Evolutionary conservation across 768 basidiomycete species (phyloP), one percentile per base, ranked within the genome.

Genomic region (Phaeolepiota aurea): DNA sequence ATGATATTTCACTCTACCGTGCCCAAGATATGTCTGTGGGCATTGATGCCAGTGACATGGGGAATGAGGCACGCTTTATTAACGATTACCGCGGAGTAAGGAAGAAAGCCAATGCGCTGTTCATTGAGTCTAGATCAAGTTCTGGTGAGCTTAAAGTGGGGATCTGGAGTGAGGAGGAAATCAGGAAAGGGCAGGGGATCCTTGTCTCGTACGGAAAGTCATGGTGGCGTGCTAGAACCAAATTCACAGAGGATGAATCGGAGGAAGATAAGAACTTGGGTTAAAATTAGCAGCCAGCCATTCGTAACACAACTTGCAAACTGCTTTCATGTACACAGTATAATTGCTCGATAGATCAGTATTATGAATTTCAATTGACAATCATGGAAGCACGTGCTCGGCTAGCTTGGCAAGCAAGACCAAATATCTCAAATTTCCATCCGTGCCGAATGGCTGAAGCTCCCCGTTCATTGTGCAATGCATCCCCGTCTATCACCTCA

Each of bases 21-120:
- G 62, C 71, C 37, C 60, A 65, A 42, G 65, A 70, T 38, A 53
- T 73, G 30, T 81, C 67, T 51, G 73, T 92, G 14, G 91, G 89
- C 1, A 68, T 87, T 30, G 91, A 96, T 55, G 89, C 90, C 14
- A 66, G 66, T 20, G 48, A 32, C 2, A 75, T 75, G 66, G 92
- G 92, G 20, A 96, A 93, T 60, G 87, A 91, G 57, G 83, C 82
- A 1, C 68, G 92, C 52, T 92, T 94, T 55, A 69, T 89, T 44
- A 96, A 96, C 50, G 92, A 94, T 64, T 97, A 83, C 60, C 74
- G 92, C 41, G 87, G 89, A 2, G 67, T 91, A n/a, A 63, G 55
- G 37, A 56, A 58, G 16, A 80, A 66, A 54, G 78, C 87, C 3
- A 91, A 91, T 48, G 83, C 79, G 0, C 49, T 74, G 20, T 90